phyloP scores from a whole-genome alignment of 2,329 filamentous ascomycete genomes.

The Myriosclerotinia duriaeana region DNA sequence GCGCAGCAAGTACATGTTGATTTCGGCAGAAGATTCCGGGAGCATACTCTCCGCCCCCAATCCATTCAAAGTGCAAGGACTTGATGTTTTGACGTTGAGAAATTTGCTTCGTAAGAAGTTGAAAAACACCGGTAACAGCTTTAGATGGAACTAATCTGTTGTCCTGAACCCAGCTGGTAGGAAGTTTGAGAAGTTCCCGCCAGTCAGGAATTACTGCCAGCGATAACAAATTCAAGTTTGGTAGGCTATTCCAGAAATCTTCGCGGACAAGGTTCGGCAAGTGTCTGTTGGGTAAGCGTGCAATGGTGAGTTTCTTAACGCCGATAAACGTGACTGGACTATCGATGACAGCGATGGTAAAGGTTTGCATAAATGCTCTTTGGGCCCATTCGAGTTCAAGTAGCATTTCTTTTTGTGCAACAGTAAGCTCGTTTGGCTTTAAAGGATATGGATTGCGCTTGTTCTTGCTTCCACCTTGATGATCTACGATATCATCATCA shows the following conservation, averaged over 20 bases:
- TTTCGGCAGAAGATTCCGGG: constrained; percentile 61
- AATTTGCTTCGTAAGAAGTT: constrained; percentile 53
- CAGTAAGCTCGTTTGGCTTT: constrained; percentile 56
- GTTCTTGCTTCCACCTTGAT: constrained; percentile 16
- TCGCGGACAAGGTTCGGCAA: constrained; percentile 54
- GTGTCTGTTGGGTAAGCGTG: constrained; percentile 63
- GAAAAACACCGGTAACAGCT: constrained; percentile 52
- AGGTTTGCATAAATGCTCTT: constrained; percentile 65
- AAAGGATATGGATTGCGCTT: constrained; percentile 29
- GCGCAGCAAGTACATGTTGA: constrained; percentile 61
- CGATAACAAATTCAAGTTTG: constrained; percentile 53
- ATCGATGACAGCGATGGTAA: constrained; percentile 63
- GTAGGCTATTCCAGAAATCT: constrained; percentile 62
- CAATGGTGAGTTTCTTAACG: constrained; percentile 61
- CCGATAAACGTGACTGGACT: constrained; percentile 54
- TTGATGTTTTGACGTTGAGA: constrained; percentile 51
- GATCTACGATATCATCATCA: neutral
- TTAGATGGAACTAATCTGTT: constrained; percentile 50
- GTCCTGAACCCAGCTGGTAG: constrained; percentile 52
- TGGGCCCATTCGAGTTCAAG: constrained; percentile 69
- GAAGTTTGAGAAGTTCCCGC: constrained; percentile 56
- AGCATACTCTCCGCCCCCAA: constrained; percentile 66
- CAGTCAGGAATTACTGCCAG: constrained; percentile 66
- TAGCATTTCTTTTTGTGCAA: constrained; percentile 66
- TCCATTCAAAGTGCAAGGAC: constrained; percentile 64